phyloP scores from a whole-genome alignment of 768 basidiomycete species.

The Pulveroboletus sp. region DNA sequence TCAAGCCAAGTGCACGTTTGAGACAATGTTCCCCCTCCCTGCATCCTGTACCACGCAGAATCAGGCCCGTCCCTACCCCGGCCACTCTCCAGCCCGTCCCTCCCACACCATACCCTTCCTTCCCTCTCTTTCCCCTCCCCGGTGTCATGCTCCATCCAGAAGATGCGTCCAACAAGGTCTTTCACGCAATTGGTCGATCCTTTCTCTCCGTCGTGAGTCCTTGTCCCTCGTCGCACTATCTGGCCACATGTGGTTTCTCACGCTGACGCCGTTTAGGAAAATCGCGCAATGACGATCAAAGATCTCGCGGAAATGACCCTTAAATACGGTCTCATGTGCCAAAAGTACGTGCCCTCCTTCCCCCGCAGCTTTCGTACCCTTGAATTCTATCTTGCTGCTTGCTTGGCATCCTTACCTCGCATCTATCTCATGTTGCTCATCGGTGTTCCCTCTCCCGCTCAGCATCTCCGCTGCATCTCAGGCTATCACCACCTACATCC shows the following conservation, averaged over 20 bases:
- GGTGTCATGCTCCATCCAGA: slow-evolving; percentile 68
- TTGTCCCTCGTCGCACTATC: slow-evolving; percentile 5
- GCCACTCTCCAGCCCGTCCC: slow-evolving; percentile 17
- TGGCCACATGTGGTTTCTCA: slow-evolving; percentile 16
- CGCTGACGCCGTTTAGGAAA: slow-evolving; percentile 43
- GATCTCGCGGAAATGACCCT: slow-evolving; percentile 73
- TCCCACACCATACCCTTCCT: slow-evolving; percentile 14
- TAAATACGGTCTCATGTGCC: slow-evolving; percentile 61
- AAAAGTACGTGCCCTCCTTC: slow-evolving; percentile 52
- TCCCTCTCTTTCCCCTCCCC: slow-evolving; percentile 53
- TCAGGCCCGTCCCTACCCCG: slow-evolving; percentile 30
- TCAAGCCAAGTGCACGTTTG: slow-evolving; percentile 50
- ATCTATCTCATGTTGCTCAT: slow-evolving; percentile 15
- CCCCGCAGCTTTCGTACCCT: slow-evolving; percentile 8
- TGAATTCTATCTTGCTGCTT: slow-evolving; percentile 2
- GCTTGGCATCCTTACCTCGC: slow-evolving; percentile 5
- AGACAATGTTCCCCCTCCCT: slow-evolving; percentile 40
- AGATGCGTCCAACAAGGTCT: slow-evolving; percentile 67
- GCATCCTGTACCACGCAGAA: slow-evolving; percentile 30
- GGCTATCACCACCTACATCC: slow-evolving; percentile 79
- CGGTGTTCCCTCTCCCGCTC: background rate
- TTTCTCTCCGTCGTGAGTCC: slow-evolving; percentile 67
- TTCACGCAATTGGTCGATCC: slow-evolving; percentile 66
- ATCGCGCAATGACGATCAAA: slow-evolving; percentile 83
- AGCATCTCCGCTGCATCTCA: slow-evolving; percentile 77